Conservation (phyloP, 148 eudicot genomes). For the Rhododendron henanense region DNA sequence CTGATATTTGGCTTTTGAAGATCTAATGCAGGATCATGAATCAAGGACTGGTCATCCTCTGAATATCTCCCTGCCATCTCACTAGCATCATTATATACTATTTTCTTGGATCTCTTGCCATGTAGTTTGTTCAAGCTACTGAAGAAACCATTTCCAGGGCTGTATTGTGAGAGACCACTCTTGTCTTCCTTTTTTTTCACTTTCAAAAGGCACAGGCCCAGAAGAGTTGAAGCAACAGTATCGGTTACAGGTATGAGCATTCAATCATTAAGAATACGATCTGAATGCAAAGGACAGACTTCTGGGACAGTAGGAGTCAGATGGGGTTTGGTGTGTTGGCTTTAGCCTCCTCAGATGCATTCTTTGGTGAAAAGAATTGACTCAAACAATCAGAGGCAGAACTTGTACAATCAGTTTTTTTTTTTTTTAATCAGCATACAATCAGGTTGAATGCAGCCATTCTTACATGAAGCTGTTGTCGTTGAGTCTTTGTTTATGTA, state of each 20-base stretch:
- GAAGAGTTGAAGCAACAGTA: neutral
- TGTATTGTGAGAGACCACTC: neutral
- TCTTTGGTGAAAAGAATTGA: too few species aligned
- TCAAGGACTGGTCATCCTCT: neutral
- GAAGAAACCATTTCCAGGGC: neutral
- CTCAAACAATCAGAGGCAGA: too few species aligned
- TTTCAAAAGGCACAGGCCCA: neutral
- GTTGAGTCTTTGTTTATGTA: neutral
- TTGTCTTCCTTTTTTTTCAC: neutral
- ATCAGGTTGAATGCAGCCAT: neutral
- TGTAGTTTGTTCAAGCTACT: neutral
- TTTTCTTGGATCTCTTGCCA: neutral
- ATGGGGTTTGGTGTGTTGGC: neutral
- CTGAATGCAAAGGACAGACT: neutral
- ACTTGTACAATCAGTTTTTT: neutral
- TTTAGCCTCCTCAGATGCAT: neutral
- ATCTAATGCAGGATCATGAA: constrained; percentile 12
- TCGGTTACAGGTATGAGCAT: neutral
- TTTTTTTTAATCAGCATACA: neutral
- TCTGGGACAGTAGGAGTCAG: neutral
- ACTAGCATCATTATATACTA: neutral
- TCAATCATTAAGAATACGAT: neutral
- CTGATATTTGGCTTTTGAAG: constrained; percentile 1
- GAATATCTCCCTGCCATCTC: neutral
- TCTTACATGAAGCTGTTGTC: neutral